A percentile compares a stretch with the other conserved stretches of the same genome.
Conservation (phyloP, 139 green algal genomes). For the Haematococcus lacustris region DNA sequence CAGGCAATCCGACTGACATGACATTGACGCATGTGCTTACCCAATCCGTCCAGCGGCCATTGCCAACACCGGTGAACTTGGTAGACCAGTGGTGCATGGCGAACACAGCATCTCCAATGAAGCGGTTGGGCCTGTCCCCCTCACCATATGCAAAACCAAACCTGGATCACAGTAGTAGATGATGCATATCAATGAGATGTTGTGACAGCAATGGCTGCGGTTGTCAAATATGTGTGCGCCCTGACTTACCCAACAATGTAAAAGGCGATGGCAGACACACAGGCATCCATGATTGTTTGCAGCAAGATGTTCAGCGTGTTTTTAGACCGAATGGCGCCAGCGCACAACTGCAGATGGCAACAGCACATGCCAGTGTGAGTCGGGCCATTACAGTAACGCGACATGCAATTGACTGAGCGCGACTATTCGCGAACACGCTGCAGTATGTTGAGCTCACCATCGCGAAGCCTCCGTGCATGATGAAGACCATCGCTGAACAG, state of each 20-base stretch:
- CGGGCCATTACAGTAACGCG: not conserved
- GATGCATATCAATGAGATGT: no score
- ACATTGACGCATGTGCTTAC: not conserved
- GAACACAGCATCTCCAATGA: slow-evolving; percentile 51
- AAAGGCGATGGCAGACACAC: slow-evolving; percentile 55
- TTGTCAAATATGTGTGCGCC: no score
- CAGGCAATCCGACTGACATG: not conserved
- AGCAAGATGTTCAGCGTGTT: slow-evolving; percentile 90
- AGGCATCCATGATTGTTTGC: slow-evolving; percentile 77
- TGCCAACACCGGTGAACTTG: not conserved
- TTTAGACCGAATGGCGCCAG: slow-evolving; percentile 75
- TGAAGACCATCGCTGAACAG: slow-evolving; percentile 58
- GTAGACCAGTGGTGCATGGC: slow-evolving; percentile 20
- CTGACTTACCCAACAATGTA: slow-evolving; percentile 47
- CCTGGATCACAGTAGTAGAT: no score
- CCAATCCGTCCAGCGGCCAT: slow-evolving; percentile 4
- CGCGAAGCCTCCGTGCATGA: slow-evolving; percentile 86
- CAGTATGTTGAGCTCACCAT: no score
- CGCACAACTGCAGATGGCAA: slow-evolving; percentile 51
- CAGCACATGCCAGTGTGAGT: not conserved
- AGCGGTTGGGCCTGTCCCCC: slow-evolving; percentile 37
- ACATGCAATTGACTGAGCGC: not conserved
- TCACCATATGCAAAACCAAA: slow-evolving; percentile 65
- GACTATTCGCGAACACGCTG: no score
- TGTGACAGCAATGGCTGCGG: no score